Evolutionary conservation across 2,329 filamentous ascomycete species (phyloP), one percentile per base, ranked within the genome.

Genomic region (Botrytis sinoallii): DNA sequence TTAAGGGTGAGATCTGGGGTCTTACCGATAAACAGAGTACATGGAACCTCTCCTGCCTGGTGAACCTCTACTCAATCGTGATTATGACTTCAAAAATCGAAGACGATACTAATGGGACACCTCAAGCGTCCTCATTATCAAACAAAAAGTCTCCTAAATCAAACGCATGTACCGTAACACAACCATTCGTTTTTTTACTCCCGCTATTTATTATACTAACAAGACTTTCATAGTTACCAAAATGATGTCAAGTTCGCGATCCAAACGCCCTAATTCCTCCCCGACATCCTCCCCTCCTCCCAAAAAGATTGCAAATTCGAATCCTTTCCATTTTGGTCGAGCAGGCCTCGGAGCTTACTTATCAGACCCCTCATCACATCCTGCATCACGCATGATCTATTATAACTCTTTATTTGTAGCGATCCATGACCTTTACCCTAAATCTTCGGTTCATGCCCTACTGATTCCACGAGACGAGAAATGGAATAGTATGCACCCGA

Each of bases 381-480:
- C 90, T 1, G 77, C 86, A 8, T 86, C 84, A 40, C 84, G 87
- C 14, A 88, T 94, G 2, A 85, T 96, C 72, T 91, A 90, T 79
- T 85, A 90, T 82, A 88, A 89, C 76, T 85, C 88, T n/a, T 84
- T 89, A 75, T 93, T 92, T 77, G 92, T 95, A 69, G 88, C 90
- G 32, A 93, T 98, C 81, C 87, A 91, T 78, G 96, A 99, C 84
- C 85, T 90, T 75, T 99, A 90, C 81, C 95, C 96, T 14, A 99
- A 98, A 83, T 89, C 93, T 5, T 90, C 88, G 5, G 86, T 98
- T 6, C 96, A 99, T 84, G 87, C 93, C 1, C 92, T 99, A 4
- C 88, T 98, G n/a, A 89, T 98, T 8, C 93, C 95, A 10, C 92
- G 95, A 68, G 88, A 92, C 59, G 80, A 85, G 0, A 79, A 81